A percentile compares a stretch with the other conserved stretches of the same genome.
These are phyloP conservation scores for Plasmodium yoelii DNA, from an alignment of 169 alveolate species.

Conservation along the genomic window DNA sequence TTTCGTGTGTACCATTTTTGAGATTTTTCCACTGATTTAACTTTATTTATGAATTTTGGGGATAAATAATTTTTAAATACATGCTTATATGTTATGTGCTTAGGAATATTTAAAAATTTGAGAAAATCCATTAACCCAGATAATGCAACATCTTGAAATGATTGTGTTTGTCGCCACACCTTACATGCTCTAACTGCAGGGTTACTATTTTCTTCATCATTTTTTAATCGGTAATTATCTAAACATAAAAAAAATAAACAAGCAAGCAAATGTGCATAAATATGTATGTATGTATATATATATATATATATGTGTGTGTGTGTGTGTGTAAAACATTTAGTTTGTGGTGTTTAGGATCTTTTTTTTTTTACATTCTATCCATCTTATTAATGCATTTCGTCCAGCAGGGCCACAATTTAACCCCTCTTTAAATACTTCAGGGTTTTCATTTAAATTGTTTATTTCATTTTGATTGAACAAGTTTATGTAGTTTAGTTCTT, in stretches of 20 bases:
- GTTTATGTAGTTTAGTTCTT: constrained; percentile 30
- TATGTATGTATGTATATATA: no score
- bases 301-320: no score
- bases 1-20: constrained; percentile 36
- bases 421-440: constrained; percentile 55
- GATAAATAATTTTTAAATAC: constrained; percentile 81
- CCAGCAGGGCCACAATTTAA: constrained; percentile 90
- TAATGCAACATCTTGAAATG: constrained; percentile 82
- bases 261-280: background rate
- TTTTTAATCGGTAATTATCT: constrained; percentile 84
- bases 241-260: constrained; percentile 13
- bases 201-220: constrained; percentile 79
- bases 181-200: constrained; percentile 86
- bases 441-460: constrained; percentile 11
- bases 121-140: constrained; percentile 84
- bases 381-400: constrained; percentile 82
- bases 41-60: constrained; percentile 79
- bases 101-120: constrained; percentile 82
- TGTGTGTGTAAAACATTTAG: background rate
- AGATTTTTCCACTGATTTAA: constrained; percentile 59
- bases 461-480: constrained; percentile 20
- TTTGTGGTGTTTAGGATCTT: background rate
- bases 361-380: constrained; percentile 83
- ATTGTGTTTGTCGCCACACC: constrained; percentile 87
- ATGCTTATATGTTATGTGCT: constrained; percentile 81